Evolutionary conservation across 257 asterid genomes (phyloP).

Genomic region (Plectranthus barbatus): DNA sequence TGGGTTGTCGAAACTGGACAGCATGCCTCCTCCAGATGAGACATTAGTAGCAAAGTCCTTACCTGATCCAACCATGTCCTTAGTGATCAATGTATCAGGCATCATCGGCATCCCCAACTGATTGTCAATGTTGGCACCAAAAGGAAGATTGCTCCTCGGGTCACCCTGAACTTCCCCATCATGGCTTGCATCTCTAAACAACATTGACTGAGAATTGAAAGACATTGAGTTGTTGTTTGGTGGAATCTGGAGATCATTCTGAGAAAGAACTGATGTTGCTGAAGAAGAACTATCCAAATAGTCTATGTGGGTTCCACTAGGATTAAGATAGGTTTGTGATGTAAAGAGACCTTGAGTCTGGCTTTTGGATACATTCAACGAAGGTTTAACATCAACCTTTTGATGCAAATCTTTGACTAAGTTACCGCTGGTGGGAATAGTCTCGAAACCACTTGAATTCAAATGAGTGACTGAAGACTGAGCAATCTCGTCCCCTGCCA

Average conservation of each 20-base stretch:
- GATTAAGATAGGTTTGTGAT: constrained; percentile 45
- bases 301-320: constrained; percentile 54
- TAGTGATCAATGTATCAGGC: constrained; percentile 49
- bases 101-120: constrained; percentile 65
- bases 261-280: constrained; percentile 81
- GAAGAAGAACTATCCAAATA: constrained; percentile 87
- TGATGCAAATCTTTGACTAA: constrained; percentile 43
- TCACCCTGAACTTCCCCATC: constrained; percentile 61
- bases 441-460: constrained; percentile 45
- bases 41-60: constrained; percentile 49
- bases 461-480: constrained; percentile 45
- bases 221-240: constrained; percentile 62
- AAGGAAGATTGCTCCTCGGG: constrained; percentile 42
- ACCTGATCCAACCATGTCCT: constrained; percentile 44
- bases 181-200: constrained; percentile 57
- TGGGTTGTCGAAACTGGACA: constrained; percentile 53
- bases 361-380: constrained; percentile 44
- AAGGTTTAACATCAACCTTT: constrained; percentile 50
- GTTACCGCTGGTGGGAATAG: constrained; percentile 34
- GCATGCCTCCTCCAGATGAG: constrained; percentile 56
- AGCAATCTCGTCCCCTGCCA: constrained; percentile 41
- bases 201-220: constrained; percentile 58
- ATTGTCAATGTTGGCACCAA: constrained; percentile 47
- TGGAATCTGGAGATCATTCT: constrained; percentile 52
- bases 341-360: constrained; percentile 57